These are phyloP conservation scores for Microstroma glucosiphilum DNA, from an alignment of 1,284 basidiomycete genomes.

Conservation along the genomic window DNA sequence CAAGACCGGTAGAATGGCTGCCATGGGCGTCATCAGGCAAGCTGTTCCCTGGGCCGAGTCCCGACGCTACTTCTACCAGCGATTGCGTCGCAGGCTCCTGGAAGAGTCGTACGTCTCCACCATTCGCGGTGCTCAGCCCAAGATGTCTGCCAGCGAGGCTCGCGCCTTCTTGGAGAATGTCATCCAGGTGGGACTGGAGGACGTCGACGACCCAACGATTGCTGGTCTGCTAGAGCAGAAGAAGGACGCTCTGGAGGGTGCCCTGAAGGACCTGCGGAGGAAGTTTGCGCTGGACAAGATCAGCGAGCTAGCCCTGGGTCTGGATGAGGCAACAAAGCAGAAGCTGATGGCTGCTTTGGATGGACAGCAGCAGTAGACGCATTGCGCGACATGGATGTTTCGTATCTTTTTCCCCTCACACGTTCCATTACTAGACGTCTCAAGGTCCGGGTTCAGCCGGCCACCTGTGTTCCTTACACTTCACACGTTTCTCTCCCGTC, in stretches of 20 bases:
- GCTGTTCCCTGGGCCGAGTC: slow-evolving; percentile 65
- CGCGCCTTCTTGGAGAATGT: slow-evolving; percentile 8
- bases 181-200: slow-evolving; percentile 12
- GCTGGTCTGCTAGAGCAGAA: slow-evolving; percentile 5
- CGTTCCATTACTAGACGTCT: no score
- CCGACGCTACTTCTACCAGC: slow-evolving; percentile 87
- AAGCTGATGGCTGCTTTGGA: slow-evolving; percentile 10
- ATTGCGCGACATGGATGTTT: no score
- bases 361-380: no score
- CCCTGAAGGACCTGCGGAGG: slow-evolving; percentile 3
- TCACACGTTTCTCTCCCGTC: no score
- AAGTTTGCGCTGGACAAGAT: slow-evolving; percentile 6
- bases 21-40: slow-evolving; percentile 80
- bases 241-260: background rate
- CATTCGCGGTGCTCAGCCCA: background rate
- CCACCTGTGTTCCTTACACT: no score
- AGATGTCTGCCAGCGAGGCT: background rate
- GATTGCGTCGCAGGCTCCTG: slow-evolving; percentile 61
- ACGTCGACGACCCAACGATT: slow-evolving; percentile 9
- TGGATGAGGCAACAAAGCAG: slow-evolving; percentile 11
- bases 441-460: no score
- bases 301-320: slow-evolving; percentile 2
- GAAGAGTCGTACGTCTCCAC: slow-evolving; percentile 43
- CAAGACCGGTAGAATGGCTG: slow-evolving; percentile 92
- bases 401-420: no score